These are phyloP conservation scores for Pyrenula aspistea DNA, from an alignment of 495 filamentous ascomycete genomes.

Conservation along the genomic window DNA sequence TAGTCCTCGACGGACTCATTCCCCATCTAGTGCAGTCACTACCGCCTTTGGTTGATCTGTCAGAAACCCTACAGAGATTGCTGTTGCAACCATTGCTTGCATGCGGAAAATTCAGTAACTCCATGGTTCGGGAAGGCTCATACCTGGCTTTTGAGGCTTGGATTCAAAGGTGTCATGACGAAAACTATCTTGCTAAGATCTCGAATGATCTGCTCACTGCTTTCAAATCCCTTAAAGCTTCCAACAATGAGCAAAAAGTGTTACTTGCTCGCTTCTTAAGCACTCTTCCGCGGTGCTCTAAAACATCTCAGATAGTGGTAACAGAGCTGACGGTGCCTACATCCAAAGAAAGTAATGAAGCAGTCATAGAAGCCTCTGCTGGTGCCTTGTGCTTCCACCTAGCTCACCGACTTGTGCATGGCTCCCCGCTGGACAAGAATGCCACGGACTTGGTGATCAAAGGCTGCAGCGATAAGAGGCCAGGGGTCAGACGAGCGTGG, in stretches of 20 bases:
- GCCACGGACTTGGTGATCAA: slow-evolving; percentile 62
- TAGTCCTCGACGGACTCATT: slow-evolving; percentile 68
- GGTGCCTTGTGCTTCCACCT: slow-evolving; percentile 53
- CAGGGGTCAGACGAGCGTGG: slow-evolving; percentile 71
- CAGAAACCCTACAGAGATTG: slow-evolving; percentile 51
- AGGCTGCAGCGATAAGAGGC: slow-evolving; percentile 73
- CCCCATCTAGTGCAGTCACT: slow-evolving; percentile 56
- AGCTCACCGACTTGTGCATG: slow-evolving; percentile 42
- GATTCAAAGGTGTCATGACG: slow-evolving; percentile 41
- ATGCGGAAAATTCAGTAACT: slow-evolving; percentile 82
- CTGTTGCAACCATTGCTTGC: slow-evolving; percentile 76
- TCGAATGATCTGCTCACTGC: slow-evolving; percentile 65
- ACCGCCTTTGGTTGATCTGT: slow-evolving; percentile 60
- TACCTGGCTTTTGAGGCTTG: slow-evolving; percentile 58
- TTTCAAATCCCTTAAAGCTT: slow-evolving; percentile 67
- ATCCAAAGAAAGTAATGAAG: slow-evolving; percentile 77
- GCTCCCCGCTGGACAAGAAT: slow-evolving; percentile 44
- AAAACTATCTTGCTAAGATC: slow-evolving; percentile 45
- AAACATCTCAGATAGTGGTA: slow-evolving; percentile 52
- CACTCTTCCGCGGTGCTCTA: slow-evolving; percentile 40
- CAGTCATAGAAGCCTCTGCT: slow-evolving; percentile 62
- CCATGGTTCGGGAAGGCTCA: slow-evolving; percentile 60
- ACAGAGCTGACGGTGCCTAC: slow-evolving; percentile 49
- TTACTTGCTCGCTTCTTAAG: slow-evolving; percentile 68
- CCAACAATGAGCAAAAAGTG: slow-evolving; percentile 69